phyloP scores from a whole-genome alignment of 805 yeast genomes.

The Saccharomyces jurei region DNA sequence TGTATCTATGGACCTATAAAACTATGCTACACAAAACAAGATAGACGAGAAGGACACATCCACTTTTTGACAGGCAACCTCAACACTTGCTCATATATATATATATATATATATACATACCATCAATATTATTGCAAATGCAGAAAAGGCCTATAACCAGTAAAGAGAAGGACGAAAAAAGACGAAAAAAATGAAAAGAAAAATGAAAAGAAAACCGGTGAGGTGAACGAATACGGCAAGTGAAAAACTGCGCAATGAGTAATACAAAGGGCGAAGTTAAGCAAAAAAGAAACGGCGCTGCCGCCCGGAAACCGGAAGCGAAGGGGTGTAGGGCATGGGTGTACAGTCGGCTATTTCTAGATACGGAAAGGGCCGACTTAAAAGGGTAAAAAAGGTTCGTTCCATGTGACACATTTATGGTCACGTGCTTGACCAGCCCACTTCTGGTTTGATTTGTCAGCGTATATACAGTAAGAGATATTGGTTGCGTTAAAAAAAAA shows the following conservation, averaged over 20 bases:
- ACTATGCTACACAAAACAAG: neutral
- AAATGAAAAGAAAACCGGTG: neutral
- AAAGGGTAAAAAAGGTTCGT: neutral
- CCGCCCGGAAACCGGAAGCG: slow-evolving; percentile 1
- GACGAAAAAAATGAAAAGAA: neutral
- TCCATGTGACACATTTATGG: neutral
- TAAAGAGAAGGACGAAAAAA: neutral
- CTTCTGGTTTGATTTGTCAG: neutral
- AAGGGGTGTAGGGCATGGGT: neutral
- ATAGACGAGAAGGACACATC: neutral
- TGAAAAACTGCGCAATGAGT: neutral
- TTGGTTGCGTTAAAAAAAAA: neutral
- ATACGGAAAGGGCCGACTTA: neutral
- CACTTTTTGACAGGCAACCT: neutral
- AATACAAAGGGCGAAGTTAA: neutral
- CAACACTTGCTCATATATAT: neutral
- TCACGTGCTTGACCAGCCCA: neutral
- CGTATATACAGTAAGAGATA: neutral
- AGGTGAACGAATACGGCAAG: neutral
- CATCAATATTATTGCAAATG: neutral
- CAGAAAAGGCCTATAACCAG: neutral
- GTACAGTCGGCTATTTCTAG: neutral
- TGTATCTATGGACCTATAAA: neutral
- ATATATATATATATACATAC: too few species aligned
- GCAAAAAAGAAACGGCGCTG: neutral